These are phyloP conservation scores for Exophiala dermatitidis DNA, from an alignment of 2,329 filamentous ascomycete genomes.

Conservation along the genomic window DNA sequence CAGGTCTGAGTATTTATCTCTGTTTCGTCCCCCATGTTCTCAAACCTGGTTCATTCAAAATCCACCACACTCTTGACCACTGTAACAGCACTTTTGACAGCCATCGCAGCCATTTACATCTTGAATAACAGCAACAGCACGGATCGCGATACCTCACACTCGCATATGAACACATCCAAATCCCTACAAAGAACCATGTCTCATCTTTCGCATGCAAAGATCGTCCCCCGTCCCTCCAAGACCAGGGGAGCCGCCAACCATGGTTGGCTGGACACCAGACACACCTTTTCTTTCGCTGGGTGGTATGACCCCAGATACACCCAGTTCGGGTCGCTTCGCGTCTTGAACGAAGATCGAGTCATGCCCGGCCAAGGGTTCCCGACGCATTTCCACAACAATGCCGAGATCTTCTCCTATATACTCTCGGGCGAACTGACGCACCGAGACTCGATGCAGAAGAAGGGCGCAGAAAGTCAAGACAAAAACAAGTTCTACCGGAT, in stretches of 20 bases:
- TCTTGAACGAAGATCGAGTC: slow-evolving; percentile 85
- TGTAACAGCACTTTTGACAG: slow-evolving; percentile 19
- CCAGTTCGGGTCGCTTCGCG: slow-evolving; percentile 68
- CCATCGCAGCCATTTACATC: slow-evolving; percentile 21
- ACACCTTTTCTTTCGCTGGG: slow-evolving; percentile 74
- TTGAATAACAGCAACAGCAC: slow-evolving; percentile 12
- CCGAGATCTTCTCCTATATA: slow-evolving; percentile 85
- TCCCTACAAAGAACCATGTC: slow-evolving; percentile 47
- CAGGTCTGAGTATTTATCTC: slow-evolving; percentile 25
- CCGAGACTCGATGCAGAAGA: slow-evolving; percentile 74
- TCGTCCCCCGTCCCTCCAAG: slow-evolving; percentile 65
- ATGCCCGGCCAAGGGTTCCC: slow-evolving; percentile 68
- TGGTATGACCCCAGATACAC: slow-evolving; percentile 62
- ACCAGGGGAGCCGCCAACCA: slow-evolving; percentile 71
- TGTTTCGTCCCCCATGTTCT: slow-evolving; percentile 19
- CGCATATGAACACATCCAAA: slow-evolving; percentile 24
- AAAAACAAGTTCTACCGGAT: slow-evolving; percentile 62
- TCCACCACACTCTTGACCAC: slow-evolving; percentile 15
- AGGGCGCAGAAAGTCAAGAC: slow-evolving; percentile 53
- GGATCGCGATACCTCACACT: slow-evolving; percentile 1
- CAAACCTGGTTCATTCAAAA: slow-evolving; percentile 20
- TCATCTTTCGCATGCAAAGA: slow-evolving; percentile 59
- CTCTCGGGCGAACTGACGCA: slow-evolving; percentile 80
- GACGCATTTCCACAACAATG: slow-evolving; percentile 76
- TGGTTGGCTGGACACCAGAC: slow-evolving; percentile 81